Evolutionary conservation across 495 filamentous ascomycete species (phyloP), one percentile per base, ranked within the genome.

Genomic region (Hyaloscypha bicolor): DNA sequence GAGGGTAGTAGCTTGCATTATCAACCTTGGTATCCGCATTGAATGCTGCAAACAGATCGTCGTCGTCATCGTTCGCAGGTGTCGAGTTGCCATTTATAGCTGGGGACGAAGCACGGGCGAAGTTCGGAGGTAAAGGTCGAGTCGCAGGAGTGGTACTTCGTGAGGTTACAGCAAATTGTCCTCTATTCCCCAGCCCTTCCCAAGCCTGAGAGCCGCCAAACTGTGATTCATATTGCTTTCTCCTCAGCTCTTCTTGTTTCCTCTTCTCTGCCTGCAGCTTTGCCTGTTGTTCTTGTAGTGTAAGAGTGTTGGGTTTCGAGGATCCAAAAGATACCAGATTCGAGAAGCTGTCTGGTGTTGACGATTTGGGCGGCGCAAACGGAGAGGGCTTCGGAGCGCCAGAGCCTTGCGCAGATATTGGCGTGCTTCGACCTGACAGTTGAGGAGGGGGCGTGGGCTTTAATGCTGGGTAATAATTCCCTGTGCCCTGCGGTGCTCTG

Each of bases 291-390:
- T 98, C 93, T 63, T 90, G 84, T 6, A 99, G 83, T 2, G 90
- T 91, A 0, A 97, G 79, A 66, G 77, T 82, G 32, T 81, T 72
- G 71, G 90, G 90, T n/a, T 87, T 82, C 25, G 69, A 70, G 14
- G 86, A 78, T 56, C 86, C 87, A 66, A 94, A 92, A 53, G 87
- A 90, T 25, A 97, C 89, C 22, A 99, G 82, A 72, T 90, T 93
- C 68, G 94, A 90, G 75, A 99, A 99, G 80, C 91, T 96, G 75
- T 97, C 94, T 2, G 90, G 85, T 42, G 90, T 90, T 6, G 86
- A 74, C 5, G 85, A 72, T 70, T 88, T 86, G 1, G 87, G 82
- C 22, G 82, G 81, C 32, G 76, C 71, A 77, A 70, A 75, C 75
- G 70, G 56, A 82, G 29, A 82, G 81, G 66, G 86, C 81, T 9